These are phyloP conservation scores for Aspergillus ibericus DNA, from an alignment of 2,329 filamentous ascomycete genomes.

Conservation along the genomic window DNA sequence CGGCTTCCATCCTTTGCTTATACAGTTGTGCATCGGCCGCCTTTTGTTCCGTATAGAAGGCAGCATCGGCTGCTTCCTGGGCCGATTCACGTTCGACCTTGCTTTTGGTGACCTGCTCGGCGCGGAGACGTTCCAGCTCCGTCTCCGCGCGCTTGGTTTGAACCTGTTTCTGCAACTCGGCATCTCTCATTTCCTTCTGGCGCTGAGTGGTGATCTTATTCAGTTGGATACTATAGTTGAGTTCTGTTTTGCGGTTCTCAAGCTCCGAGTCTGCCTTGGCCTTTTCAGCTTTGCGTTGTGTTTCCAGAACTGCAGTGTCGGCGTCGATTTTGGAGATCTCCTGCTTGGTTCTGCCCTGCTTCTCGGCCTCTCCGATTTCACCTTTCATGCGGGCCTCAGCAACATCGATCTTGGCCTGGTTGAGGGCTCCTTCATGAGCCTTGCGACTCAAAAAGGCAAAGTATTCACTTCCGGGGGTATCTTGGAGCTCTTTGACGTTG, in stretches of 20 bases:
- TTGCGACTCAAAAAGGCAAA: conserved; percentile 80
- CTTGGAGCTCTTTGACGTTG: conserved; percentile 84
- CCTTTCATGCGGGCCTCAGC: conserved; percentile 63
- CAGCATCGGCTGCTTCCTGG: conserved; percentile 49
- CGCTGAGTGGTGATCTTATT: conserved; percentile 72
- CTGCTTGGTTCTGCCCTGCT: conserved; percentile 77
- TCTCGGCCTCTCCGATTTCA: conserved; percentile 66
- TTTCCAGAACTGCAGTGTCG: conserved; percentile 80
- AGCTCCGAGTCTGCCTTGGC: conserved; percentile 75
- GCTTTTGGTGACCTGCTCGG: conserved; percentile 75
- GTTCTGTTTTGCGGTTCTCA: conserved; percentile 68
- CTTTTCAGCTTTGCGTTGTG: conserved; percentile 79
- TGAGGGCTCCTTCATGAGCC: conserved; percentile 80
- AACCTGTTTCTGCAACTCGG: conserved; percentile 76
- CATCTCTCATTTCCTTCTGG: conserved; percentile 71
- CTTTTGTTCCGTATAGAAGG: conserved; percentile 52
- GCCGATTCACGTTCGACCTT: conserved; percentile 51
- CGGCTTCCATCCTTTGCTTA: conserved; percentile 42
- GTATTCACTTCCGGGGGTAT: conserved; percentile 78
- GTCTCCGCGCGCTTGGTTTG: conserved; percentile 75
- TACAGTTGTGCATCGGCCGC: conserved; percentile 53
- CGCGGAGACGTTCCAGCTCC: conserved; percentile 76
- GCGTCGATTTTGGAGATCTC: conserved; percentile 87
- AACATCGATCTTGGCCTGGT: conserved; percentile 69
- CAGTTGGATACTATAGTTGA: conserved; percentile 73